Conservation (phyloP, 2,329 filamentous ascomycete species). For the Fusarium sp. region DNA sequence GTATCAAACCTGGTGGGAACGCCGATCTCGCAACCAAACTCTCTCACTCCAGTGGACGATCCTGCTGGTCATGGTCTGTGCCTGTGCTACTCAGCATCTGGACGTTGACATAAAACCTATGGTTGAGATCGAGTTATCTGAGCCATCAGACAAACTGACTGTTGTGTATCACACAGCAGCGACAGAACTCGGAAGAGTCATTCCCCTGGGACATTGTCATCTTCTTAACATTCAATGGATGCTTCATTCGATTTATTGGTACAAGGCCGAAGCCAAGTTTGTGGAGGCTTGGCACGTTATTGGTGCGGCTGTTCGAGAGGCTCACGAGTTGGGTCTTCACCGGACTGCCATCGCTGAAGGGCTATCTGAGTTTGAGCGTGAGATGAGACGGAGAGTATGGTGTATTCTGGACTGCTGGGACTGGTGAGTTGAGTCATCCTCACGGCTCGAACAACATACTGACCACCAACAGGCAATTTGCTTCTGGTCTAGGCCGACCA, state of each 20-base stretch:
- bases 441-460: background rate
- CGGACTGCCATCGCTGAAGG: conserved; percentile 43
- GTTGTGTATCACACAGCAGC: conserved; percentile 50
- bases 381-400: conserved; percentile 53
- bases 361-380: conserved; percentile 50
- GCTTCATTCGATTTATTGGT: conserved; percentile 53
- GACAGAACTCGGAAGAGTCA: conserved; percentile 48
- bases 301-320: conserved; percentile 50
- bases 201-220: conserved; percentile 50
- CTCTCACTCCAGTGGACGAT: conserved; percentile 53
- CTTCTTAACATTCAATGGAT: conserved; percentile 51
- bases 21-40: conserved; percentile 42
- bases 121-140: conserved; percentile 47
- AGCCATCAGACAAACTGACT: conserved; percentile 42
- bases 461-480: conserved; percentile 51
- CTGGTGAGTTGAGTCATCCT: conserved; percentile 43
- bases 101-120: conserved; percentile 46
- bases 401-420: conserved; percentile 53
- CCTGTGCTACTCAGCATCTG: conserved; percentile 51
- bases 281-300: conserved; percentile 53
- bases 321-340: conserved; percentile 50
- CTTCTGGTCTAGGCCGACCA: conserved; percentile 48
- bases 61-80: conserved; percentile 53
- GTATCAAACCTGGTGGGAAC: conserved; percentile 52
- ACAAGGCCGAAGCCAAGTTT: conserved; percentile 50